Base-by-base conservation (phyloP, 83 land plant genomes). In the Thuja plicata region DNA sequence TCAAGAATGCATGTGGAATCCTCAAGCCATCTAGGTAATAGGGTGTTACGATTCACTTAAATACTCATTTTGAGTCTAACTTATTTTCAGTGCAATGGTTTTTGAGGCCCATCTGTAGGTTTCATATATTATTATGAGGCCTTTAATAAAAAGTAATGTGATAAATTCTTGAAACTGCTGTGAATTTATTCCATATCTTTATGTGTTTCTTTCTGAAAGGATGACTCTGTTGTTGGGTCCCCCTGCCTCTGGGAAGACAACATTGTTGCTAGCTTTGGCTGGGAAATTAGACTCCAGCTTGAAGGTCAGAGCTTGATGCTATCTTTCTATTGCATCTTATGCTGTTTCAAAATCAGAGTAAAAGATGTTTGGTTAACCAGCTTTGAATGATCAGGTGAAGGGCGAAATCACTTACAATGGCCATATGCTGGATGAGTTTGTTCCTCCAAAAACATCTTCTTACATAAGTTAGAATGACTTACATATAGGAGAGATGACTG, bases 151-250 rank as follows among this genome's bases (percentile, higher is more conserved):
- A 21, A 24, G n/a, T 19, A 21, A 62, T 57, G 5, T 17, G 70
- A 21, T 21, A 62, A 62, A 62, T 62, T n/a, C 27, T 62, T 62
- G 70, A 24, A 62, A 62, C 27, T 21, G 24, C 70, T 2, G 54
- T 32, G 54, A n/a, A n/a, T 54, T 83, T 3, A 83, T 35, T n/a
- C 35, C 34, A 83, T 30, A 21, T 34, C 4, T 15, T 35, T 38
- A 13, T 8, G 16, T 38, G 70, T 21, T 62, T 87, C 38, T 87
- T 57, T 50, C 27, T 82, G 54, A 19, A 84, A 95, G 96, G 89
- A 95, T 95, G 97, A 89, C 97, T 5, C 89, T 95, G 16, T 83
- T 95, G 30, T 66, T 95, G 85, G 97, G 97, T 16, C 97, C 97
- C 40, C 97, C 97, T 32, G 91, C 93, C 15, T 94, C 97, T 32